Evolutionary conservation across 306 rosid species (phyloP), one percentile per base, ranked within the genome.

Genomic region (Glycine tomentella): DNA sequence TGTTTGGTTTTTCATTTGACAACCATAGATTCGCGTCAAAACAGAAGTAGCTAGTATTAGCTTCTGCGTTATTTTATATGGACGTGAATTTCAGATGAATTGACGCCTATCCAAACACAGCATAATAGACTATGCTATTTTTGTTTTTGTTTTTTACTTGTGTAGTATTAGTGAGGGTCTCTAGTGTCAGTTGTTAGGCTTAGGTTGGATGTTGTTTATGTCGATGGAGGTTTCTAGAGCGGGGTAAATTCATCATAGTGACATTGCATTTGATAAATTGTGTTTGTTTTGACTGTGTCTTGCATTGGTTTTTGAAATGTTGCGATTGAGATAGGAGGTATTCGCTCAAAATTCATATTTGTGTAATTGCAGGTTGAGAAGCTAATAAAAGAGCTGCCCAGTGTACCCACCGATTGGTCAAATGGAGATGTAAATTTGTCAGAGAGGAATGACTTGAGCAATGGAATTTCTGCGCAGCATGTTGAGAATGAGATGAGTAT

Each of bases 351-450:
- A 69, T 69, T 52, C 50, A 3, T 42, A 67, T 7, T 20, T 68
- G 63, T 72, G 25, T 64, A 72, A 75, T 78, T 85, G 83, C 90
- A 96, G 99, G 99, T 96, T 72, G 99, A 96, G 76, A 93, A 96
- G 75, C 89, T 96, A 72, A 96, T 93, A 79, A 92, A 96, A 83
- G 98, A 96, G 91, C 89, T 96, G 20, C 98, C 98, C 2, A 96
- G 92, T 84, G 91, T 91, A 69, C 89, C 98, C 8, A 88, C 94
- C 7, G 98, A 93, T 82, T 91, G 92, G 93, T 90, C 91, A 38
- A 92, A 92, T 76, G 97, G 93, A 85, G 93, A 90, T 65, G 87
- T 71, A 49, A 88, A 68, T 84, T 65, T 76, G 73, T 64, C 85
- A 7, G 99, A 90, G 69, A 88, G 83, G 85, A 90, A 77, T 84